phyloP scores from a whole-genome alignment of 225 moss, liverwort and hornwort genomes.

The Neckera pumila region DNA sequence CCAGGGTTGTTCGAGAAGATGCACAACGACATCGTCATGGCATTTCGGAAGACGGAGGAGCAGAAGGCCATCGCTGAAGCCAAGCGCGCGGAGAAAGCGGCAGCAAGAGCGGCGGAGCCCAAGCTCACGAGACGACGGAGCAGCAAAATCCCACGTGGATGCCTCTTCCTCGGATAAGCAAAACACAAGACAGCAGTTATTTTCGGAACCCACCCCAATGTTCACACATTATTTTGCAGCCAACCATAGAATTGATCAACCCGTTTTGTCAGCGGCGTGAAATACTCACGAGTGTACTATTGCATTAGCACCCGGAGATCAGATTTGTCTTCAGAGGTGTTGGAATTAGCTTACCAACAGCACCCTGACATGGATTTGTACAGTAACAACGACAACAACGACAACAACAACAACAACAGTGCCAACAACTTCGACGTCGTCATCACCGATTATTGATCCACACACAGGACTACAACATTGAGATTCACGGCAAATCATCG shows the following conservation, averaged over 20 bases:
- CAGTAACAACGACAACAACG: neutral
- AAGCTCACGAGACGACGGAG: slow-evolving; percentile 20
- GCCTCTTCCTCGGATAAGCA: slow-evolving; percentile 16
- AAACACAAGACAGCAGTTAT: too few species aligned
- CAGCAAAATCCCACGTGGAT: slow-evolving; percentile 30
- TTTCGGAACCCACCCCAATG: neutral
- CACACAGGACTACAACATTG: neutral
- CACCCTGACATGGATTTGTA: slow-evolving; percentile 14
- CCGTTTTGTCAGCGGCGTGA: slow-evolving; percentile 7
- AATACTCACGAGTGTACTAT: slow-evolving; percentile 20
- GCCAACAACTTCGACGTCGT: neutral
- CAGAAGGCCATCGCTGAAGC: slow-evolving; percentile 34
- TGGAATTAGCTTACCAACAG: neutral
- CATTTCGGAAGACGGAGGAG: slow-evolving; percentile 35
- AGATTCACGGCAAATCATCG: neutral
- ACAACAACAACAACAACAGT: neutral
- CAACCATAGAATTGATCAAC: neutral
- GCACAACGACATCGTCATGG: slow-evolving; percentile 36
- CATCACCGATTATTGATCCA: neutral
- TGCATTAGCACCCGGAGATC: slow-evolving; percentile 26
- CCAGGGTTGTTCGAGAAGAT: slow-evolving; percentile 33
- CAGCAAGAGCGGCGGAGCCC: slow-evolving; percentile 30
- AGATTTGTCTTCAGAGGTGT: slow-evolving; percentile 24
- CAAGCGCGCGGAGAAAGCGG: slow-evolving; percentile 50
- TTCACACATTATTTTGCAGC: neutral